These are phyloP conservation scores for Fraxinus sp. DNA, from an alignment of 305 asterid species.

Conservation along the genomic window DNA sequence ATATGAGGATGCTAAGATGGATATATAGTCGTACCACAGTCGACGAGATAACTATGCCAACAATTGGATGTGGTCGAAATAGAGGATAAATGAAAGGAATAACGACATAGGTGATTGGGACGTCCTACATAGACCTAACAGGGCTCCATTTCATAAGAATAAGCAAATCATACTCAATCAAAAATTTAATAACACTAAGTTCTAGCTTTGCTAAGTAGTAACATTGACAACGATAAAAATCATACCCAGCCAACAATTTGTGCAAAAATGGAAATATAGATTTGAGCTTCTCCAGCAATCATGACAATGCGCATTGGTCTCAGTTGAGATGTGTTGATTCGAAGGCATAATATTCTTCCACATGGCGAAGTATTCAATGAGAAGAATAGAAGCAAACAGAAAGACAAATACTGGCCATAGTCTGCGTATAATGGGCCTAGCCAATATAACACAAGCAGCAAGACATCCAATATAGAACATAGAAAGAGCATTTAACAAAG, in stretches of 20 bases:
- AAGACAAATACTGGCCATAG: slow-evolving; percentile 81
- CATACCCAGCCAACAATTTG: slow-evolving; percentile 94
- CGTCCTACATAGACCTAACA: neutral
- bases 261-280: slow-evolving; percentile 54
- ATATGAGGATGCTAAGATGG: neutral
- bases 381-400: slow-evolving; percentile 75
- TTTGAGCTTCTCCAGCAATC: slow-evolving; percentile 87
- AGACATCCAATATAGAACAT: slow-evolving; percentile 76
- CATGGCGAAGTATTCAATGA: slow-evolving; percentile 79
- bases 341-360: slow-evolving; percentile 68
- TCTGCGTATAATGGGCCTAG: slow-evolving; percentile 69
- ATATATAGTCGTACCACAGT: neutral
- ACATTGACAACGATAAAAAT: slow-evolving; percentile 23
- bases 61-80: neutral
- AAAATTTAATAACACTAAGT: neutral
- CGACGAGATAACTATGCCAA: neutral
- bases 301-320: slow-evolving; percentile 62
- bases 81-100: neutral
- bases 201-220: slow-evolving; percentile 4
- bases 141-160: neutral
- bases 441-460: slow-evolving; percentile 82
- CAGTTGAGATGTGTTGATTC: slow-evolving; percentile 32
- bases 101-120: neutral
- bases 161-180: neutral
- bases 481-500: slow-evolving; percentile 79